Evolutionary conservation across 2,329 filamentous ascomycete species (phyloP).

Genomic region (Aspergillus sp.): DNA sequence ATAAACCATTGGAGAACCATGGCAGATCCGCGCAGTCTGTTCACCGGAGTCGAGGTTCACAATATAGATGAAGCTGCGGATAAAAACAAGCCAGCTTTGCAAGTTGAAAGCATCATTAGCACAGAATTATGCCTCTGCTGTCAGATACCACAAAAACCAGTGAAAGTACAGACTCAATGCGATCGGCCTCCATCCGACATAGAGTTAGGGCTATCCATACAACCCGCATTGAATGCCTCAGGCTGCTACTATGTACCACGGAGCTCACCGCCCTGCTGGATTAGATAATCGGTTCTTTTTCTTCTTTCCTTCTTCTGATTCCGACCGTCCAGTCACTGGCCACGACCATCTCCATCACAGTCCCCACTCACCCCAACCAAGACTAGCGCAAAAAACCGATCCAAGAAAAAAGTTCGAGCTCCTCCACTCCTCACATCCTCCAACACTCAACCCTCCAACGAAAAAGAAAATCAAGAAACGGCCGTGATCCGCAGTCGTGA

Average conservation of each 20-base stretch:
- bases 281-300: no score
- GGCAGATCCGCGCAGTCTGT: no score
- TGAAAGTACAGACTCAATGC: neutral
- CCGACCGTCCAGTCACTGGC: no score
- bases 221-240: neutral
- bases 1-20: no score
- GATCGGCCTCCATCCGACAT: neutral
- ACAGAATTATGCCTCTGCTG: no score
- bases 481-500: conserved; percentile 46
- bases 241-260: neutral
- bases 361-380: neutral
- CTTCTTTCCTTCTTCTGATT: no score
- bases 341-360: no score
- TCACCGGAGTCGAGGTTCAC: no score
- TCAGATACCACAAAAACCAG: neutral
- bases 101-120: no score
- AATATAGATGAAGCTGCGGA: no score
- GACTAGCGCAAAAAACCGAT: neutral
- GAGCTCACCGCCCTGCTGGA: neutral
- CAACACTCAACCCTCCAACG: neutral
- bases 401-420: conserved; percentile 2
- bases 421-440: neutral
- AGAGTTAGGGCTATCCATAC: neutral
- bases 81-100: no score
- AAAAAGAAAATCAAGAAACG: conserved; percentile 23